Conservation (phyloP, 2,329 filamentous ascomycete genomes). For the Malbranchea cinnamomea region DNA sequence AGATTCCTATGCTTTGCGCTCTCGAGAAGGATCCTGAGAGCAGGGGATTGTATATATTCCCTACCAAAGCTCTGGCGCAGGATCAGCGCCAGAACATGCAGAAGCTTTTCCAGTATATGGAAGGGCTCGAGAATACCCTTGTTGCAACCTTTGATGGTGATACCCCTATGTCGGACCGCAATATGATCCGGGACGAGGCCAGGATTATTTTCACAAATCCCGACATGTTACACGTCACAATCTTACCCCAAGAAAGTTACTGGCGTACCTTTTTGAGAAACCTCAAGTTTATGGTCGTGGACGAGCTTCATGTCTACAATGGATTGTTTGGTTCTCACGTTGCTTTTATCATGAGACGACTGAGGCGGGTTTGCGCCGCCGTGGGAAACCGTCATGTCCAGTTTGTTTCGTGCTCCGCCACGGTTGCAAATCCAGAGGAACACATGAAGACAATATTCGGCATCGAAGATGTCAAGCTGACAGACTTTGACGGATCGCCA, state of each 20-base stretch:
- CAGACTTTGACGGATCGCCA: constrained; percentile 86
- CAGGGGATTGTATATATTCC: constrained; percentile 93
- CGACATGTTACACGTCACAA: constrained; percentile 92
- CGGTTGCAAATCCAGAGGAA: constrained; percentile 77
- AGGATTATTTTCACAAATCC: constrained; percentile 95
- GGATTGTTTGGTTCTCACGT: constrained; percentile 88
- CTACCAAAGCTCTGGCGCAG: constrained; percentile 89
- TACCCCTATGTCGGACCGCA: constrained; percentile 66
- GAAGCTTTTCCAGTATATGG: constrained; percentile 69
- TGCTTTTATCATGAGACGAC: constrained; percentile 80
- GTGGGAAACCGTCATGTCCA: constrained; percentile 72
- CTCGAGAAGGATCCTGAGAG: constrained; percentile 63
- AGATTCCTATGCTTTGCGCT: constrained; percentile 78
- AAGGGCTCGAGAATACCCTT: constrained; percentile 55
- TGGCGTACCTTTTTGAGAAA: constrained; percentile 87
- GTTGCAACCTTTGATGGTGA: constrained; percentile 96
- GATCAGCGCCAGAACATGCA: constrained; percentile 82
- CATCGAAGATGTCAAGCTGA: constrained; percentile 61
- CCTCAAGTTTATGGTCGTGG: constrained; percentile 76
- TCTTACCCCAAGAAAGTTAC: constrained; percentile 75
- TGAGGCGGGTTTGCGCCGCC: constrained; percentile 77
- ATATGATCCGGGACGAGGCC: constrained; percentile 70
- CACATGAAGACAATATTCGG: constrained; percentile 96
- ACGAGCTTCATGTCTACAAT: constrained; percentile 93
- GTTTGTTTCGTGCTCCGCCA: constrained; percentile 94